phyloP scores from a whole-genome alignment of 805 yeast genomes.

The Clavispora asparagi region DNA sequence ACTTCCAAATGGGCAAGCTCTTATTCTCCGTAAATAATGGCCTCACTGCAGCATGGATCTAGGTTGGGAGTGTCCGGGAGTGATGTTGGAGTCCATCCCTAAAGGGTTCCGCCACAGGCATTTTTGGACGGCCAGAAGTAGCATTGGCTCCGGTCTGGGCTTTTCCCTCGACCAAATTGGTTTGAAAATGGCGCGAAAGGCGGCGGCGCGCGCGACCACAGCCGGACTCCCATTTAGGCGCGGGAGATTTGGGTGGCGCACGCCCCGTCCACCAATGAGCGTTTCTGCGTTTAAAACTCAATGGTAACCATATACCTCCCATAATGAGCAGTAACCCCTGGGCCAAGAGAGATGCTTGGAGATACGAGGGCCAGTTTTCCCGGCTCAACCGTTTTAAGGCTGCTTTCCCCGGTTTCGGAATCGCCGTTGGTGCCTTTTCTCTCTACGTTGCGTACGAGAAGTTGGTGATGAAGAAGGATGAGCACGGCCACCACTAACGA shows the following conservation, averaged over 20 bases:
- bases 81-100: too few species aligned
- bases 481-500: constrained; percentile 20
- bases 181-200: not conserved
- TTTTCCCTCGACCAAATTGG: not conserved
- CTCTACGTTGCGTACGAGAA: constrained; percentile 61
- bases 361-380: constrained; percentile 78
- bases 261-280: constrained; percentile 15
- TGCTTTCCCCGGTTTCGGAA: constrained; percentile 76
- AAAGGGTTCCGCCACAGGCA: too few species aligned
- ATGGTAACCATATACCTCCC: not conserved
- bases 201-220: not conserved
- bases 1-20: too few species aligned
- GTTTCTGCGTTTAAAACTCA: constrained; percentile 4
- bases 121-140: too few species aligned
- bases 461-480: constrained; percentile 34
- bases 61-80: too few species aligned
- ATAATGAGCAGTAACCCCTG: constrained; percentile 22
- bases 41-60: too few species aligned
- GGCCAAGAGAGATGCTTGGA: constrained; percentile 78
- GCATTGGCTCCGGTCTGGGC: not conserved
- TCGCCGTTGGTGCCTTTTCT: constrained; percentile 72
- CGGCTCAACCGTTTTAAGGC: constrained; percentile 63
- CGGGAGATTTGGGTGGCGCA: constrained; percentile 1
- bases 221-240: not conserved
- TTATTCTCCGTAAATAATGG: too few species aligned